Percentiles rank a stretch among this genome's conserved stretches.
Conservation (phyloP, 1,284 basidiomycete genomes). For the Cutaneotrichosporon sp. region DNA sequence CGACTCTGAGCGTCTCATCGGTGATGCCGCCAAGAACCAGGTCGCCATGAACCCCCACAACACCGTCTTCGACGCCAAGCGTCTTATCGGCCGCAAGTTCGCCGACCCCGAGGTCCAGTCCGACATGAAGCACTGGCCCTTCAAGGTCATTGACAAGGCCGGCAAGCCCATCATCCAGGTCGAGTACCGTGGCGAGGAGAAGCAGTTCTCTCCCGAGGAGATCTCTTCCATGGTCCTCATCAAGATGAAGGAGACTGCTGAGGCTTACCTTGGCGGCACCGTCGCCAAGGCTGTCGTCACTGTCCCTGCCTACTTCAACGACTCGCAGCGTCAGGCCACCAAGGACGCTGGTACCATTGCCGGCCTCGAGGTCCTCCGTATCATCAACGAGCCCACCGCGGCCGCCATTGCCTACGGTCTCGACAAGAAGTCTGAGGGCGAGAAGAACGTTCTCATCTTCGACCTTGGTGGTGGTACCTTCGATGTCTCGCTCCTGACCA, state of each 20-base stretch:
- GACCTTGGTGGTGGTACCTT: conserved; percentile 98
- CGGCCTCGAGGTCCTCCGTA: conserved; percentile 90
- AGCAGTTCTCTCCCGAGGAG: conserved; percentile 56
- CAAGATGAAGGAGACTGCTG: conserved; percentile 99
- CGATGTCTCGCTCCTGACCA: conserved; percentile 95
- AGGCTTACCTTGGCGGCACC: conserved; percentile 93
- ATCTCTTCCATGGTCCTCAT: conserved; percentile 82
- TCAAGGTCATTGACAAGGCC: conserved; percentile 74
- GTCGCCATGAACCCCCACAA: conserved; percentile 53
- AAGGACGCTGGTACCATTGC: conserved; percentile 98
- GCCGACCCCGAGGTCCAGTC: conserved; percentile 56
- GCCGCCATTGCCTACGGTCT: conserved; percentile 95
- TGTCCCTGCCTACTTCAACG: conserved; percentile 98
- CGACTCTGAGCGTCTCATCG: conserved; percentile 75
- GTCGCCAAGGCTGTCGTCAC: conserved; percentile 98
- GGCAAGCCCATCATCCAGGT: conserved; percentile 87
- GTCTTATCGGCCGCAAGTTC: conserved; percentile 82
- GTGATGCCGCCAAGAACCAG: conserved; percentile 57
- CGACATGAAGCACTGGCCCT: conserved; percentile 93
- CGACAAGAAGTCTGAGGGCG: conserved; percentile 82
- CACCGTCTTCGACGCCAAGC: conserved; percentile 83
- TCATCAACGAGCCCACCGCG: conserved; percentile 98
- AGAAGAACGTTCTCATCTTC: conserved; percentile 95
- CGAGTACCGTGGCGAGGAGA: conserved; percentile 82
- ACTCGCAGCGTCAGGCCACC: conserved; percentile 97